Evolutionary conservation across 2,329 filamentous ascomycete genomes (phyloP).

Genomic region (Xylariaceae sp.): DNA sequence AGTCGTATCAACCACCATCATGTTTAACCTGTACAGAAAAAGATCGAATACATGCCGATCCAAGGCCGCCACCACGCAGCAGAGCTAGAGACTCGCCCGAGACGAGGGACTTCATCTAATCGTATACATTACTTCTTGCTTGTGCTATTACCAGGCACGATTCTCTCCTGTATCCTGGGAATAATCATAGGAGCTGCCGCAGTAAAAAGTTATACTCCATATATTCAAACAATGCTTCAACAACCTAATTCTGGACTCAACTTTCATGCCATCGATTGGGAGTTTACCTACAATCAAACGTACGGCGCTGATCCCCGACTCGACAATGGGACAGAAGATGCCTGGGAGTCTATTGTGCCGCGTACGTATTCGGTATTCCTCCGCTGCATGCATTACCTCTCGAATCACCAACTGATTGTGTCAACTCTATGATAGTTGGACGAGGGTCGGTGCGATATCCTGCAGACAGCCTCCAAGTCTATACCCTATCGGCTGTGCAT

Average conservation of each 20-base stretch:
- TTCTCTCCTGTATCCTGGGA: no score
- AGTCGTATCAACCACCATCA: no score
- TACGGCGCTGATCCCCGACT: slow-evolving; percentile 7
- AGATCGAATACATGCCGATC: no score
- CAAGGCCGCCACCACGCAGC: no score
- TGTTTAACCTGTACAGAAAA: no score
- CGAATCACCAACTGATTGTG: background rate
- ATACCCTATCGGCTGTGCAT: slow-evolving; percentile 3
- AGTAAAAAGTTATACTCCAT: no score
- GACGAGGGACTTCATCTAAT: no score
- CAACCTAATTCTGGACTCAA: background rate
- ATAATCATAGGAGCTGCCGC: no score
- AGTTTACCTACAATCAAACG: slow-evolving; percentile 11
- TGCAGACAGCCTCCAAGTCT: background rate
- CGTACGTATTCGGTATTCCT: background rate
- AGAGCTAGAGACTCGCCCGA: no score
- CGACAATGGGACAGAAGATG: slow-evolving; percentile 1
- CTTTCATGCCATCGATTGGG: background rate
- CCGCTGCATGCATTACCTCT: no score
- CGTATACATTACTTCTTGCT: no score
- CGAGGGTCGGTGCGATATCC: slow-evolving; percentile 8
- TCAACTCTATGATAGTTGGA: slow-evolving; percentile 2
- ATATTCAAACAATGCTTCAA: background rate
- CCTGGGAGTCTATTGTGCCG: slow-evolving; percentile 12
- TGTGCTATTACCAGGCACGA: no score